phyloP scores from a whole-genome alignment of 306 rosid genomes.

The Vachellia pachyceras region DNA sequence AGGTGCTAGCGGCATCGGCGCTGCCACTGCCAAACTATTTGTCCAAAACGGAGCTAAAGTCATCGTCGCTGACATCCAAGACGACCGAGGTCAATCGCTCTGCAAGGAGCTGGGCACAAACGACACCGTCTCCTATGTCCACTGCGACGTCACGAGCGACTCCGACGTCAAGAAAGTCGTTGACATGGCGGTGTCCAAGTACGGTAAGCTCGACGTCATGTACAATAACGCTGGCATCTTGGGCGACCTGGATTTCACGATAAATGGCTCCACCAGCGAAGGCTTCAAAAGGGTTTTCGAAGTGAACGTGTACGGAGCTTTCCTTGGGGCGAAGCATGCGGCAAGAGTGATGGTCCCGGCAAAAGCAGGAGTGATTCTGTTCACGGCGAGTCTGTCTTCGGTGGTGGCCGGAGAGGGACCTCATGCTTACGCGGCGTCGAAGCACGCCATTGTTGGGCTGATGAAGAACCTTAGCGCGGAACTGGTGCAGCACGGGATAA shows the following conservation, averaged over 20 bases:
- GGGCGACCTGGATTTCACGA: conserved; percentile 28
- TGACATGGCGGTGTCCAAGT: conserved; percentile 49
- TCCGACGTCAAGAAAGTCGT: conserved; percentile 57
- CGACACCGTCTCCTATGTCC: conserved; percentile 41
- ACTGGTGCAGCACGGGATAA: conserved; percentile 63
- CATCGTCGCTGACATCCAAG: conserved; percentile 72
- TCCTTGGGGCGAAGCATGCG: conserved; percentile 75
- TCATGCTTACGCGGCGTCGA: conserved; percentile 63
- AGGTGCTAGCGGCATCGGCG: conserved; percentile 79
- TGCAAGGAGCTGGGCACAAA: conserved; percentile 44
- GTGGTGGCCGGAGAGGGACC: conserved; percentile 44
- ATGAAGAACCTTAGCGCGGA: conserved; percentile 68
- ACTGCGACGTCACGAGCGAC: conserved; percentile 65
- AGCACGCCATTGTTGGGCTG: conserved; percentile 74
- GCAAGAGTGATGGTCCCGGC: conserved; percentile 66
- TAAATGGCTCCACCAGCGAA: conserved; percentile 26
- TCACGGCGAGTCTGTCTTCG: conserved; percentile 63
- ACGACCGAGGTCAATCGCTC: conserved; percentile 54
- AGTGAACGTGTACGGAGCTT: conserved; percentile 65
- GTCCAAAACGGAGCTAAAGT: conserved; percentile 68
- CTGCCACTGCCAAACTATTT: conserved; percentile 62
- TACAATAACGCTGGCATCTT: conserved; percentile 70
- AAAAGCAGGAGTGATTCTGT: conserved; percentile 57
- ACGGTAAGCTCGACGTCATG: conserved; percentile 74
- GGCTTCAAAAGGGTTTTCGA: conserved; percentile 60